Percentiles rank a stretch among this genome's conserved stretches.
Evolutionary conservation across 202 grass and related monocot genomes (phyloP).

Genomic region (Brachypodium distachyon): DNA sequence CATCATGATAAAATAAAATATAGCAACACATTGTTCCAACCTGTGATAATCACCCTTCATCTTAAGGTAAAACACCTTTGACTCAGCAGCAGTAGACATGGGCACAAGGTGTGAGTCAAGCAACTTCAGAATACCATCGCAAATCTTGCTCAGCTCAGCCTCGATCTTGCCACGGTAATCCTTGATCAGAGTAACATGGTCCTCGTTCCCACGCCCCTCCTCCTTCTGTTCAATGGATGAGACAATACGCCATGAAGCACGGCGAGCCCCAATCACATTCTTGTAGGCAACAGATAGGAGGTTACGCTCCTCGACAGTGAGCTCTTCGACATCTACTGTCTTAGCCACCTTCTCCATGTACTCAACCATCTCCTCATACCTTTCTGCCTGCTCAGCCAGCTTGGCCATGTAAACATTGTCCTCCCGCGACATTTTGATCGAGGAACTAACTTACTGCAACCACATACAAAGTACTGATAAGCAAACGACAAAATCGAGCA

Average conservation of each 20-base stretch:
- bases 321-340: constrained; percentile 54
- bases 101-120: constrained; percentile 75
- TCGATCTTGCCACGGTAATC: constrained; percentile 71
- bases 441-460: constrained; percentile 4
- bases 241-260: constrained; percentile 81
- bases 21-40: constrained; percentile 15
- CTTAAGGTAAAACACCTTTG: constrained; percentile 85
- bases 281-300: constrained; percentile 77
- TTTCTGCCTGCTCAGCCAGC: constrained; percentile 61
- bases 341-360: constrained; percentile 84
- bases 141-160: constrained; percentile 63
- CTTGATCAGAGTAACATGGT: constrained; percentile 57
- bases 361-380: constrained; percentile 84
- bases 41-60: constrained; percentile 93
- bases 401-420: too few species aligned
- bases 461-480: background rate
- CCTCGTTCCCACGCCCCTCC: constrained; percentile 58
- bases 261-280: constrained; percentile 65
- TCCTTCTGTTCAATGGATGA: too few species aligned
- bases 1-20: background rate
- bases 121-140: constrained; percentile 62
- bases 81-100: constrained; percentile 47
- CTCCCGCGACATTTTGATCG: constrained; percentile 36
- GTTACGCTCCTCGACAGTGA: constrained; percentile 81
- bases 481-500: background rate